Evolutionary conservation across 148 eudicot genomes (phyloP).

Genomic region (Suaeda aralocaspica): DNA sequence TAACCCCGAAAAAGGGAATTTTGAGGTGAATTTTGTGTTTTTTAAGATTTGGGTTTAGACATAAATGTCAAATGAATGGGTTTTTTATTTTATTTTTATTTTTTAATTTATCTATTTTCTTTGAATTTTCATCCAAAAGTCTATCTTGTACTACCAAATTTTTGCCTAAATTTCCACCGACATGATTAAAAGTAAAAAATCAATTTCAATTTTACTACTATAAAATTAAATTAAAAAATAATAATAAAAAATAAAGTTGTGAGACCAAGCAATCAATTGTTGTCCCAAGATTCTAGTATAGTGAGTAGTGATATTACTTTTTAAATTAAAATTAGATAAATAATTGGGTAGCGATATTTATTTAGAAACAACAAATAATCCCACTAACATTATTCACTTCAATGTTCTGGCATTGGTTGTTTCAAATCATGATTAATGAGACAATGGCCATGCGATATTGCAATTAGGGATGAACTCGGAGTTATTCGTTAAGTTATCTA

Average conservation of each 20-base stretch:
- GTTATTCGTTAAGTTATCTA: no score
- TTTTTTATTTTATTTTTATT: background rate
- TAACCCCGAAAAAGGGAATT: background rate
- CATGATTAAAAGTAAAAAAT: conserved; percentile 13
- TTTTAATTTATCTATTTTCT: background rate
- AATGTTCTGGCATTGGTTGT: no score
- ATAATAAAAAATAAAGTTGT: background rate
- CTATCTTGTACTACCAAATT: background rate
- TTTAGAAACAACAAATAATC: no score
- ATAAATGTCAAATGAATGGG: conserved; percentile 2
- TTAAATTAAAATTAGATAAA: no score
- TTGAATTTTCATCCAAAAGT: conserved; percentile 13
- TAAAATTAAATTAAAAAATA: no score
- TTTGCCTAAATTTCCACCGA: conserved; percentile 29
- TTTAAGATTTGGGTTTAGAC: conserved; percentile 12
- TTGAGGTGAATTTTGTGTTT: background rate
- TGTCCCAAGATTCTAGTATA: background rate
- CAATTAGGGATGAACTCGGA: no score
- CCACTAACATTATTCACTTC: no score
- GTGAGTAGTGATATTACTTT: background rate
- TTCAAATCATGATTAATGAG: no score
- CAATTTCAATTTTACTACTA: background rate
- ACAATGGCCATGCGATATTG: no score
- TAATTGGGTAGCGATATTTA: no score
- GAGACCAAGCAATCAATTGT: conserved; percentile 23